phyloP scores from a whole-genome alignment of 2,329 filamentous ascomycete species.

The Alternaria infectoria region DNA sequence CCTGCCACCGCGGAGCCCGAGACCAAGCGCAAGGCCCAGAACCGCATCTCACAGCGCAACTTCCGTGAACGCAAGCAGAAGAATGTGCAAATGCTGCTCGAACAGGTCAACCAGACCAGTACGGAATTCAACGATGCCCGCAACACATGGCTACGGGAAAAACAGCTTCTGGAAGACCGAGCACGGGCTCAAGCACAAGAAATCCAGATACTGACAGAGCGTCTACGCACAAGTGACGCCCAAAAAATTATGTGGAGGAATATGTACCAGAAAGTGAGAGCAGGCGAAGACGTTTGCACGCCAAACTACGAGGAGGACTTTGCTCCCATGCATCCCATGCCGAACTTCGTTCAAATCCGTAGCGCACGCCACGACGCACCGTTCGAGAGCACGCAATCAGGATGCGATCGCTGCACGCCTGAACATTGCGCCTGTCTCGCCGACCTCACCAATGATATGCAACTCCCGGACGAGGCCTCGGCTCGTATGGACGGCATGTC shows the following conservation, averaged over 20 bases:
- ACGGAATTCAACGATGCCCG: slow-evolving; percentile 16
- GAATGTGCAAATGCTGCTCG: slow-evolving; percentile 72
- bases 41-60: slow-evolving; percentile 86
- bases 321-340: background rate
- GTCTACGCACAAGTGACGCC: background rate
- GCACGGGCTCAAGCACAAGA: background rate
- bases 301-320: background rate
- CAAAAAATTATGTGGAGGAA: background rate
- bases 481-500: slow-evolving; percentile 26
- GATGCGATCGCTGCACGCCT: slow-evolving; percentile 38
- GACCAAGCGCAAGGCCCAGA: slow-evolving; percentile 93
- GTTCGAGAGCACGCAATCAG: slow-evolving; percentile 16
- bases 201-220: background rate
- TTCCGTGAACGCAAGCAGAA: slow-evolving; percentile 80
- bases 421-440: slow-evolving; percentile 44
- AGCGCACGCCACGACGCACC: background rate
- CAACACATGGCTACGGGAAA: background rate
- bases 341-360: background rate
- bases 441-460: slow-evolving; percentile 31
- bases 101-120: slow-evolving; percentile 43
- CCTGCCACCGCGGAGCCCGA: slow-evolving; percentile 91
- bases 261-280: background rate
- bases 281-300: background rate
- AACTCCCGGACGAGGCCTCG: slow-evolving; percentile 16
- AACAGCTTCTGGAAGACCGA: background rate